Percentiles rank a stretch among this genome's conserved stretches.
Evolutionary conservation across 495 filamentous ascomycete genomes (phyloP).

Genomic region (Endocarpon pusillum): DNA sequence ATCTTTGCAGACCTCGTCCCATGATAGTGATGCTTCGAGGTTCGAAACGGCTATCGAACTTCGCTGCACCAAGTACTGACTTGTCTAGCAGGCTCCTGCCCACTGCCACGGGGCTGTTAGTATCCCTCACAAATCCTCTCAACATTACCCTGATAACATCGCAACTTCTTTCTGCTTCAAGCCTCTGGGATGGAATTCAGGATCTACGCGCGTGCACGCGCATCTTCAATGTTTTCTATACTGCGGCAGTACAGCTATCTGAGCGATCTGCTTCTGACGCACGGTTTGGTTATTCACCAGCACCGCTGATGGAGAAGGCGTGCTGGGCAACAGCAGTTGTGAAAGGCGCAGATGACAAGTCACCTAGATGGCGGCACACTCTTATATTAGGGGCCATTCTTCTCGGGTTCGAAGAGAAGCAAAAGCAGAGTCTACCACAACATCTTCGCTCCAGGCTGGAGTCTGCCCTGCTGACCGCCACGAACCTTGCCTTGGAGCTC

Average conservation of each 20-base stretch:
- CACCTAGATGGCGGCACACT: slow-evolving; percentile 76
- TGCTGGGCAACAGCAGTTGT: slow-evolving; percentile 74
- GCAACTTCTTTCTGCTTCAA: slow-evolving; percentile 71
- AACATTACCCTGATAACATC: slow-evolving; percentile 81
- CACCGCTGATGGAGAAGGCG: slow-evolving; percentile 37
- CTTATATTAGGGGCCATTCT: slow-evolving; percentile 66
- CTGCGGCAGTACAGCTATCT: slow-evolving; percentile 52
- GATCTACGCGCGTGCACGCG: slow-evolving; percentile 56
- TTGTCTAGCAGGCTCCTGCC: slow-evolving; percentile 52
- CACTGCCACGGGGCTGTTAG: slow-evolving; percentile 66
- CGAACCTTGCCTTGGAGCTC: slow-evolving; percentile 56
- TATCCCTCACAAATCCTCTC: slow-evolving; percentile 71
- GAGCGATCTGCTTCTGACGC: slow-evolving; percentile 28
- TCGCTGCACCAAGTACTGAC: too few relatives aligned
- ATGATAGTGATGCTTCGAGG: slow-evolving; percentile 37
- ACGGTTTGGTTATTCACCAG: too few relatives aligned
- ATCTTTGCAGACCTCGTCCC: slow-evolving; percentile 30
- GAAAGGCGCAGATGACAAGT: slow-evolving; percentile 68
- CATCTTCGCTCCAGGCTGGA: slow-evolving; percentile 56
- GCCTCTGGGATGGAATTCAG: slow-evolving; percentile 65
- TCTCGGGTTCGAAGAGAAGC: slow-evolving; percentile 59
- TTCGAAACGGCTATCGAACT: too few relatives aligned
- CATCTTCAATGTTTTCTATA: slow-evolving; percentile 77
- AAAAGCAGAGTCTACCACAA: slow-evolving; percentile 42
- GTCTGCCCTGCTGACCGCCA: slow-evolving; percentile 56